Base-by-base conservation (phyloP, 352 stramenopile genomes). In the Pythium phragmitis region DNA sequence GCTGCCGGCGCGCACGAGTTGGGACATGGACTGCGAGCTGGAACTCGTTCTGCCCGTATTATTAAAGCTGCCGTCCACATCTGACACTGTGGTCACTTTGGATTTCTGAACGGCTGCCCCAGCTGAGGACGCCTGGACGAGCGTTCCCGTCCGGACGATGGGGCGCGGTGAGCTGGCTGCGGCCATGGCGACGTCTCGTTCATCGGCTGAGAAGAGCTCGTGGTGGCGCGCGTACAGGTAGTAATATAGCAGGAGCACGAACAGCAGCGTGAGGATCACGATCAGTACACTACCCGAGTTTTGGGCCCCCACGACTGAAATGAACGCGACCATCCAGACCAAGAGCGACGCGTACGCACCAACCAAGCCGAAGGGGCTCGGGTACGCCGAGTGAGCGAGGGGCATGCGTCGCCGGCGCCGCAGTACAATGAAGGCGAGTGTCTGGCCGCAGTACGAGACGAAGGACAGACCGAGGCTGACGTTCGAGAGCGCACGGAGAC, bases 201-300 rank as follows among this genome's bases (percentile, higher is more conserved):
- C 68, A 23, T 68, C 63, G 37, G 14, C 21, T 0, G 69, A 75
- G 14, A 75, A 26, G n/a, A 63, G 37, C 49, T 75, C 47, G 55
- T 57, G 54, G 39, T 59, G 21, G 2, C 49, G 36, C 5, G 48
- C 57, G 33, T 57, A 63, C 30, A 46, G 7, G 19, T 37, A 41
- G 53, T 76, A 73, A 50, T 68, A 69, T 11, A 64, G 2, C 13
- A 43, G 33, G 11, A 75, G 58, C 13, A 58, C 39, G 2, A 54
- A 12, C 4, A 56, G n/a, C 12, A 59, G 21, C 3, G 7, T 21
- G 3, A 39, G 4, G 11, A 63, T 49, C 17, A 41, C 47, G 41
- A 57, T 23, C 30, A 66, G 56, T 19, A 49, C 45, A 19, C n/a
- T 19, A 5, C 48, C 37, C 9, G 28, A 30, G 37, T 57, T 12